Evolutionary conservation across 2,329 filamentous ascomycete genomes (phyloP).

Genomic region (Pleurostoma richardsiae): DNA sequence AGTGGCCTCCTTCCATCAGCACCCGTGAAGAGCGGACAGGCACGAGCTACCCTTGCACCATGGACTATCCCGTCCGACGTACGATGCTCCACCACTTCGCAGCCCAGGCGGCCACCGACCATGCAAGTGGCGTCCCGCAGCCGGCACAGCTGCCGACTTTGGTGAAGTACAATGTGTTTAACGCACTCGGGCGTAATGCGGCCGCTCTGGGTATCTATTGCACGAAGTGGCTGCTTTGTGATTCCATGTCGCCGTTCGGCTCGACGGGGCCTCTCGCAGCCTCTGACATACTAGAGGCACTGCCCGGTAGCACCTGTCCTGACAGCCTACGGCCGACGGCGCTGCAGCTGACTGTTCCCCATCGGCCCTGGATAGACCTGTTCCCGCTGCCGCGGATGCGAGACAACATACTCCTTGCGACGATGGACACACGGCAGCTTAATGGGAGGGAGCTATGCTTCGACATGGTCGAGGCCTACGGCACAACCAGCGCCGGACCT

Average conservation of each 20-base stretch:
- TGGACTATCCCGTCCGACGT: background rate
- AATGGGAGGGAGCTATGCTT: background rate
- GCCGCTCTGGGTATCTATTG: background rate
- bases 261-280: background rate
- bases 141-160: background rate
- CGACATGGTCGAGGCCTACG: background rate
- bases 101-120: background rate
- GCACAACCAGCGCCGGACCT: background rate
- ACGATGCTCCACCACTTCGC: background rate
- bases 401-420: background rate
- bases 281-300: background rate
- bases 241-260: background rate
- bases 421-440: background rate
- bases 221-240: background rate
- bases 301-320: background rate
- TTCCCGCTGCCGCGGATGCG: background rate
- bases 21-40: no score
- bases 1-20: no score
- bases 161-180: background rate
- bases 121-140: background rate
- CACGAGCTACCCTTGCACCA: background rate
- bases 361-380: constrained; percentile 1
- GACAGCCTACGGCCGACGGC: background rate
- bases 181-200: background rate
- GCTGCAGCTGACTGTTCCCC: background rate